phyloP scores from a whole-genome alignment of 169 alveolate species.

The Miamiensis avidus region DNA sequence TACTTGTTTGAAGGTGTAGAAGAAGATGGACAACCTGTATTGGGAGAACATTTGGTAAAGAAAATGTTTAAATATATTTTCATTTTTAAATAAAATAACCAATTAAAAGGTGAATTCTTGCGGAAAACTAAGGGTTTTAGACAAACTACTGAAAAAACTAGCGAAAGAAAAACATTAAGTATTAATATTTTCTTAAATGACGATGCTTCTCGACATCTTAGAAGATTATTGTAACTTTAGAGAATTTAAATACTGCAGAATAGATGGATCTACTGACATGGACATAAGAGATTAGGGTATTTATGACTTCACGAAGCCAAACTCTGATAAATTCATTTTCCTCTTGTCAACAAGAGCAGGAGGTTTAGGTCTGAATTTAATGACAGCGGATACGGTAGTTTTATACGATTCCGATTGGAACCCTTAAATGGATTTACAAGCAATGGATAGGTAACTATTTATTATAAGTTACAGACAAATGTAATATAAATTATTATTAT shows the following conservation, averaged over 20 bases:
- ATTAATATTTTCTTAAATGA: constrained; percentile 97
- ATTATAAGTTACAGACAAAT: neutral
- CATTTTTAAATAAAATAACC: constrained; percentile 37
- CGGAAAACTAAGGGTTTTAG: constrained; percentile 79
- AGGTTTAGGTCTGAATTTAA: constrained; percentile 96
- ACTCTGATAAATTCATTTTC: constrained; percentile 94
- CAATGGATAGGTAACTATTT: constrained; percentile 90
- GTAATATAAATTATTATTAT: neutral
- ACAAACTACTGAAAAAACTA: constrained; percentile 90
- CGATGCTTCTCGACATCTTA: constrained; percentile 95
- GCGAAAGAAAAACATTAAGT: constrained; percentile 94
- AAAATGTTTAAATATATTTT: constrained; percentile 45
- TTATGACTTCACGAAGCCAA: constrained; percentile 94
- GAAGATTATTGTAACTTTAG: constrained; percentile 95
- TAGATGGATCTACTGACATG: constrained; percentile 97
- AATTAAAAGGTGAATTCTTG: neutral
- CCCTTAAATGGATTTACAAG: constrained; percentile 98
- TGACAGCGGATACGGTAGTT: constrained; percentile 97
- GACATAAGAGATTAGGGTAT: constrained; percentile 96
- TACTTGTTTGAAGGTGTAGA: constrained; percentile 94
- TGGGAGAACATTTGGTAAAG: constrained; percentile 90
- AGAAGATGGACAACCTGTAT: constrained; percentile 81
- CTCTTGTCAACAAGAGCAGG: constrained; percentile 99
- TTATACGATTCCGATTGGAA: constrained; percentile 98
- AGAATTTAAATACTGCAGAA: constrained; percentile 92